Conservation (phyloP, 2,329 filamentous ascomycete genomes). For the Calonectria pseudoturangicola region DNA sequence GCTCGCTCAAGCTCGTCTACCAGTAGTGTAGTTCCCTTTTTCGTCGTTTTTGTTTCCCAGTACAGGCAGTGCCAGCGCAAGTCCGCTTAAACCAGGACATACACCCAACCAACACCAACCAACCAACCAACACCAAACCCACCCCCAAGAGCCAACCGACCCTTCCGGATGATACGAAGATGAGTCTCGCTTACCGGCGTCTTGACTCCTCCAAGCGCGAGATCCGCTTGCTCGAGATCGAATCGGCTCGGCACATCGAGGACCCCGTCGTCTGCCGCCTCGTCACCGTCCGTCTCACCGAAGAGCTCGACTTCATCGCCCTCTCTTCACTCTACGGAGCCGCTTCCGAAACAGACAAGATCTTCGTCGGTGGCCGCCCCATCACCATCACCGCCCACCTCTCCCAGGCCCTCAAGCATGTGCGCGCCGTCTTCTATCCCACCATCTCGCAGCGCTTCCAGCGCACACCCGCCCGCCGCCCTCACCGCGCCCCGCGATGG, state of each 20-base stretch:
- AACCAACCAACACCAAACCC: neutral
- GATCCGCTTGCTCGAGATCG: slow-evolving; percentile 59
- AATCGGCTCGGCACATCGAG: slow-evolving; percentile 52
- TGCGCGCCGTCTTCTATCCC: slow-evolving; percentile 59
- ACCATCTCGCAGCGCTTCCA: slow-evolving; percentile 49
- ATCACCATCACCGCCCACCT: slow-evolving; percentile 56
- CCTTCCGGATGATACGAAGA: slow-evolving; percentile 28
- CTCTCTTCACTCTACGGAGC: slow-evolving; percentile 58
- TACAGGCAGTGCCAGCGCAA: too few relatives aligned
- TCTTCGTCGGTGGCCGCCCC: slow-evolving; percentile 52
- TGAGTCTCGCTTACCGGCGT: slow-evolving; percentile 40
- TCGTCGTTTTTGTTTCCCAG: too few relatives aligned
- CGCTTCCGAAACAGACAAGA: slow-evolving; percentile 54
- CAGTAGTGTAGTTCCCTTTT: too few relatives aligned
- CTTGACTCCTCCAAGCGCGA: slow-evolving; percentile 48
- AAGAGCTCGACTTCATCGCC: slow-evolving; percentile 54
- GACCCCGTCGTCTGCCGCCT: slow-evolving; percentile 59
- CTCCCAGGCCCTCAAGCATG: slow-evolving; percentile 56
- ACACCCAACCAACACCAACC: neutral
- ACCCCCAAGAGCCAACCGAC: neutral
- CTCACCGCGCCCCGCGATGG: slow-evolving; percentile 40
- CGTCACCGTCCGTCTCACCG: slow-evolving; percentile 54
- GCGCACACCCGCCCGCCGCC: slow-evolving; percentile 42
- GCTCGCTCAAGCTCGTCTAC: neutral
- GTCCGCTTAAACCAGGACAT: too few relatives aligned